phyloP scores from a whole-genome alignment of 495 filamentous ascomycete genomes.

The Viridothelium virens region DNA sequence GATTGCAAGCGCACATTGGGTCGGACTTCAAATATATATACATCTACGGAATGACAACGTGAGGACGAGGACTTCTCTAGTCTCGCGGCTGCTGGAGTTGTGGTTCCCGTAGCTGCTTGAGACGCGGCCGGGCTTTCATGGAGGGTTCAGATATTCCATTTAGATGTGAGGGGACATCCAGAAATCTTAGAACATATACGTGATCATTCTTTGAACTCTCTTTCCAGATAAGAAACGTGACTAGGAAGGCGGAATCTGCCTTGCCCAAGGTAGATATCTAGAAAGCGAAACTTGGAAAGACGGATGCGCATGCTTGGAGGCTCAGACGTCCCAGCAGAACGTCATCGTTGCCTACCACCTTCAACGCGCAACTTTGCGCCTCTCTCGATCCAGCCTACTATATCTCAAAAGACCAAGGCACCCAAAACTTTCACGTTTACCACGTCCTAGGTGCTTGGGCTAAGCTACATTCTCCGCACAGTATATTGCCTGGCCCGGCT shows the following conservation, averaged over 20 bases:
- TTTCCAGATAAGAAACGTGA: not conserved
- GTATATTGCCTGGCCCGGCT: not conserved
- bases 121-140: conserved; percentile 2
- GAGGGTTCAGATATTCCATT: not conserved
- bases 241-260: too few relatives aligned
- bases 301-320: not conserved
- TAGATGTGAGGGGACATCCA: conserved; percentile 5
- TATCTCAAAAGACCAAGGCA: not conserved
- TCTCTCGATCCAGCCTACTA: too few relatives aligned
- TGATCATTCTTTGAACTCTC: not conserved
- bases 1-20: not conserved
- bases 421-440: not conserved
- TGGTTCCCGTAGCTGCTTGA: conserved; percentile 1
- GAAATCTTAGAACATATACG: conserved; percentile 5
- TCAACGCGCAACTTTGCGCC: not conserved
- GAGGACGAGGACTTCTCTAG: not conserved
- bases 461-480: not conserved
- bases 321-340: not conserved
- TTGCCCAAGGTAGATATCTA: too few relatives aligned
- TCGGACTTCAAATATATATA: conserved; percentile 5
- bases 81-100: conserved; percentile 7
- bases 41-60: not conserved
- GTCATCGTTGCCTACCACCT: conserved; percentile 3
- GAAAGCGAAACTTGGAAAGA: too few relatives aligned
- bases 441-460: not conserved